phyloP scores from a whole-genome alignment of 2,329 filamentous ascomycete genomes.

The Arthrobotrys megalospora region DNA sequence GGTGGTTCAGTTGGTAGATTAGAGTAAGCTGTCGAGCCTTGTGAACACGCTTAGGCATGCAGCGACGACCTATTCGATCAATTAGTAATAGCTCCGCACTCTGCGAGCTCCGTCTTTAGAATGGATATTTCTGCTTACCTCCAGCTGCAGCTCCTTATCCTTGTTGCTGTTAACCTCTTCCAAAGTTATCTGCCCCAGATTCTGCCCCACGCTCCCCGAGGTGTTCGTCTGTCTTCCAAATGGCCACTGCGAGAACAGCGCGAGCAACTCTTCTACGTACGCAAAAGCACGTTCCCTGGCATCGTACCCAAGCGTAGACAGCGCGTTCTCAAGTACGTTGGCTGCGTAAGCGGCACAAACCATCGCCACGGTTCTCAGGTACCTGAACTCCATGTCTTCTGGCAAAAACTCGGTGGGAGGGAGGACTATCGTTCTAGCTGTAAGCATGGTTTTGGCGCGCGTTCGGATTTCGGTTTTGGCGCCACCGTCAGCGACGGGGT shows the following conservation, averaged over 20 bases:
- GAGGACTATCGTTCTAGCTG: slow-evolving; percentile 92
- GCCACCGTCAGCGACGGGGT: slow-evolving; percentile 94
- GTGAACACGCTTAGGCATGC: slow-evolving; percentile 98
- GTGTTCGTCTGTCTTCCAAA: slow-evolving; percentile 85
- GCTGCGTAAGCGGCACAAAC: slow-evolving; percentile 98
- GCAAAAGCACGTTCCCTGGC: slow-evolving; percentile 93
- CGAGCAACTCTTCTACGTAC: slow-evolving; percentile 94
- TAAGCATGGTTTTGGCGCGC: slow-evolving; percentile 91
- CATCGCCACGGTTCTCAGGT: slow-evolving; percentile 92
- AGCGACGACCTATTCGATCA: slow-evolving; percentile 79
- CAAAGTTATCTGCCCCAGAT: slow-evolving; percentile 86
- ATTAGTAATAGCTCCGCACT: slow-evolving; percentile 1
- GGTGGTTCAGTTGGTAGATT: slow-evolving; percentile 63
- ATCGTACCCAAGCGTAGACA: slow-evolving; percentile 93
- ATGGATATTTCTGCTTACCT: slow-evolving; percentile 73
- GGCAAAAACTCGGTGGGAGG: slow-evolving; percentile 89
- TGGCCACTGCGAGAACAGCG: slow-evolving; percentile 97
- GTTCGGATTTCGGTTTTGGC: slow-evolving; percentile 97
- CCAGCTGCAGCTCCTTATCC: slow-evolving; percentile 95
- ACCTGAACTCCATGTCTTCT: slow-evolving; percentile 93
- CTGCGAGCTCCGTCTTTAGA: background rate
- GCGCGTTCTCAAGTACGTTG: slow-evolving; percentile 97
- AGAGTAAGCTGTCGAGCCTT: slow-evolving; percentile 94
- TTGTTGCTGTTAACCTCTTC: slow-evolving; percentile 90
- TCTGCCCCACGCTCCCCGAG: slow-evolving; percentile 87